Base-by-base conservation (phyloP, 148 eudicot species). In the Drosera capensis region DNA sequence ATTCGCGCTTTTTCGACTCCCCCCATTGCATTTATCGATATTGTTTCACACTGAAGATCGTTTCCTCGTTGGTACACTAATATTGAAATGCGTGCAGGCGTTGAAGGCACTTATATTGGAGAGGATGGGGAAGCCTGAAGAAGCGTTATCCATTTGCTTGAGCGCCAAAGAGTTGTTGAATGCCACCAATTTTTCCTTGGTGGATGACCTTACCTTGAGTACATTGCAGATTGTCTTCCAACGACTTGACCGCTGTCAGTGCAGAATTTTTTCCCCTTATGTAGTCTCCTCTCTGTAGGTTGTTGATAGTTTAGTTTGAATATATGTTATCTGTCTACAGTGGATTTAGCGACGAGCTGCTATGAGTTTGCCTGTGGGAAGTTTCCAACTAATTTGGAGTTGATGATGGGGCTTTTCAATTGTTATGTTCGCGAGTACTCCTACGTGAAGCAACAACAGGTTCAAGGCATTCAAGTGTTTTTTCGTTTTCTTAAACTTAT, bases 381-480 rank as follows among this genome's bases (percentile, higher is more conserved):
- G 43, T 64, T 62, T 54, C 72, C 93, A 39, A 80, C 68, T 55
- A 83, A 80, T 54, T 23, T 75, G 62, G 95, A 90, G 51, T 60
- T 90, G 7, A 84, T 90, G 95, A 80, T 78, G 82, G 97, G 97
- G 7, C 87, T 90, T 45, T 90, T 90, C 57, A 84, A 84, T 52
- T 90, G 95, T 64, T 78, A 90, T 46, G 95, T 90, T 61, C 81
- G 95, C 2, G 87, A 90, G 45, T 90, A 84, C 63, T 82, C 85
- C 7, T 90, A 80, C 57, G 84, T 90, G 48, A 90, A 90, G 71
- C 97, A 90, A 57, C 97, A 90, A 61, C 97, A 90, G 96, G 96
- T 88, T 66, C 67, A 56, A 58, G 48, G 25, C 23, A 40, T 55
- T 42, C 42, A 0, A 23, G 18, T 43, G 13, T 9, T 4, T 20